A percentile compares a stretch with the other conserved stretches of the same genome.
Conservation (phyloP, 2,329 filamentous ascomycete species). For the Paramyrothecium sp. region DNA sequence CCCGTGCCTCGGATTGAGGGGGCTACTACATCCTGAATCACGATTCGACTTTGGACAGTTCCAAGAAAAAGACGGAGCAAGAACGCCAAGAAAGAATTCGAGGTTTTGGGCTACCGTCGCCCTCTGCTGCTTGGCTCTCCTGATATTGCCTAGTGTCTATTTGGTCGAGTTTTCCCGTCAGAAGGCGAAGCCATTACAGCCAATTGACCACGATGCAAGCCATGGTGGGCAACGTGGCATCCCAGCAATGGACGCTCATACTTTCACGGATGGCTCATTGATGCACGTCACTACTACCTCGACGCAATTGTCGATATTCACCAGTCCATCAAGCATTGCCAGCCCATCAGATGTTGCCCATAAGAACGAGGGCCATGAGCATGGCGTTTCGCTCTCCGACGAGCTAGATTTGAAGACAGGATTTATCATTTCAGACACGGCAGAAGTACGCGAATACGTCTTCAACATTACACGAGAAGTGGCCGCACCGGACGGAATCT, state of each 20-base stretch:
- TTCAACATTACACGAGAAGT: slow-evolving; percentile 8
- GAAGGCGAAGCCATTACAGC: background rate
- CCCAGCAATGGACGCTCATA: background rate
- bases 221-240: background rate
- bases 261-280: background rate
- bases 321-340: no score
- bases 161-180: background rate
- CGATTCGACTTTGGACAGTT: background rate
- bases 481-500: slow-evolving; percentile 7
- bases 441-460: slow-evolving; percentile 4
- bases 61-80: background rate
- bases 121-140: background rate
- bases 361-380: background rate
- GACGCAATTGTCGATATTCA: background rate
- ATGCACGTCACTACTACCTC: background rate
- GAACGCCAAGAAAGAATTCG: background rate
- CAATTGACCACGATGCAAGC: background rate
- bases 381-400: slow-evolving; percentile 2
- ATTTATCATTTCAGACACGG: slow-evolving; percentile 7
- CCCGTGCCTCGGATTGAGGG: background rate
- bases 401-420: slow-evolving; percentile 7
- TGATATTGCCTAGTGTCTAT: background rate
- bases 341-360: background rate
- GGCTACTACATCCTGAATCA: no score
- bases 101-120: background rate